Evolutionary conservation across 2,329 filamentous ascomycete genomes (phyloP).

Genomic region (Apiospora arundinis): DNA sequence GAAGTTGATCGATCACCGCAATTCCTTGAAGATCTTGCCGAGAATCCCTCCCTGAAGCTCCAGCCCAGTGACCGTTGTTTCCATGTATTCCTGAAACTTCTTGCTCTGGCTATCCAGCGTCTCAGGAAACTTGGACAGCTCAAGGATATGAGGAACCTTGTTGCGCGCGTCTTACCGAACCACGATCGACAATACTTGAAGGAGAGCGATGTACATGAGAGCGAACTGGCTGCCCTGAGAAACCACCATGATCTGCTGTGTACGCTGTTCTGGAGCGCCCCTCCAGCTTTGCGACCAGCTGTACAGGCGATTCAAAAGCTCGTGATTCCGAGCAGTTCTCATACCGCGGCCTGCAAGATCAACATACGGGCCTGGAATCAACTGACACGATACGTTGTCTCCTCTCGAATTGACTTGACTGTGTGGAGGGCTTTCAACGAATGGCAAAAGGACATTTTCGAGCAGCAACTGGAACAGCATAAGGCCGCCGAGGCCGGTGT

Average conservation of each 20-base stretch:
- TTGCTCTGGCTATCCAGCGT: conserved; percentile 62
- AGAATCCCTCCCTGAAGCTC: conserved; percentile 53
- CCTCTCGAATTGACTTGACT: conserved; percentile 47
- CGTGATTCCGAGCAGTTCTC: conserved; percentile 64
- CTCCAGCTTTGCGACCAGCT: conserved; percentile 58
- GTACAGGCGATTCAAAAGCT: conserved; percentile 64
- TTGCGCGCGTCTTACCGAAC: conserved; percentile 68
- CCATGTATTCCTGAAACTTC: conserved; percentile 70
- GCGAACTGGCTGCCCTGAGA: conserved; percentile 67
- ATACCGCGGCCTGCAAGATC: conserved; percentile 71
- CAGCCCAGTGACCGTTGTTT: conserved; percentile 67
- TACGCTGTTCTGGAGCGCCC: conserved; percentile 70
- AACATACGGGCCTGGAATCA: conserved; percentile 69
- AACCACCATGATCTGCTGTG: conserved; percentile 74
- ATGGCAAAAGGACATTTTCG: conserved; percentile 65
- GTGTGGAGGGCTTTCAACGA: conserved; percentile 56
- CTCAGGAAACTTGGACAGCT: conserved; percentile 52
- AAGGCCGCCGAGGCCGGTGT: conserved; percentile 61
- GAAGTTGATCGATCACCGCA: conserved; percentile 65
- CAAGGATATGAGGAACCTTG: conserved; percentile 67
- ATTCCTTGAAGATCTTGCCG: conserved; percentile 64
- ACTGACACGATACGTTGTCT: conserved; percentile 63
- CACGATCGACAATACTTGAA: conserved; percentile 69
- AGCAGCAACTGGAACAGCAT: conserved; percentile 63
- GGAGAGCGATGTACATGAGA: conserved; percentile 64